Percentiles rank a stretch among this genome's conserved stretches.
Conservation (phyloP, 768 basidiomycete genomes). For the Amylocystis lapponica region DNA sequence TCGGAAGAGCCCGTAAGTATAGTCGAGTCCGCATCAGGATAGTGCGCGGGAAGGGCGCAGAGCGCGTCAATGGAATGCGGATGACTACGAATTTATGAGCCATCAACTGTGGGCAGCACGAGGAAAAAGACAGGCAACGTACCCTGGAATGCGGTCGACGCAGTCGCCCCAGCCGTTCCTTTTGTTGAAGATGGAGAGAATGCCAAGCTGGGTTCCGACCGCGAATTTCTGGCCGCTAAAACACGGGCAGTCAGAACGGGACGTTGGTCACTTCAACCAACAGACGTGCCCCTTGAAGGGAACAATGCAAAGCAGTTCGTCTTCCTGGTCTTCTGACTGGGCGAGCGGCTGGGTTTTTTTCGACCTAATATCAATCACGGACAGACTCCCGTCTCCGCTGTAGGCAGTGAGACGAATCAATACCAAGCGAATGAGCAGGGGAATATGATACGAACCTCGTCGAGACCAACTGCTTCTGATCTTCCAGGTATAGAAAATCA, state of each 20-base stretch:
- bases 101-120: background rate
- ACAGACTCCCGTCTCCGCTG: slow-evolving; percentile 91
- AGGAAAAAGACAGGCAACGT: slow-evolving; percentile 18
- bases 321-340: slow-evolving; percentile 94
- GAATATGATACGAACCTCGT: slow-evolving; percentile 61
- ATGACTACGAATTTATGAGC: slow-evolving; percentile 45
- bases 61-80: slow-evolving; percentile 89
- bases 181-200: slow-evolving; percentile 86
- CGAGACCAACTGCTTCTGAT: slow-evolving; percentile 58
- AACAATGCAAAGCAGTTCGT: slow-evolving; percentile 83
- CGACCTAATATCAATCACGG: slow-evolving; percentile 86
- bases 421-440: too few species aligned
- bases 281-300: slow-evolving; percentile 72
- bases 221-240: slow-evolving; percentile 70
- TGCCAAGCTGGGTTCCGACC: slow-evolving; percentile 86
- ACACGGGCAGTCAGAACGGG: background rate
- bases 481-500: slow-evolving; percentile 79
- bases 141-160: slow-evolving; percentile 88
- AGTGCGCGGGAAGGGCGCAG: slow-evolving; percentile 59
- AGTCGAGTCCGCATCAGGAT: slow-evolving; percentile 55
- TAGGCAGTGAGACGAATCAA: background rate
- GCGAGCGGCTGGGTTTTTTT: slow-evolving; percentile 73
- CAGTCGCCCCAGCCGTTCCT: slow-evolving; percentile 88
- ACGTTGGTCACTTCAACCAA: background rate
- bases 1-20: slow-evolving; percentile 91